Evolutionary conservation across 1,139 yeast species (phyloP).

Genomic region (Groenewaldozyma auringiensis): DNA sequence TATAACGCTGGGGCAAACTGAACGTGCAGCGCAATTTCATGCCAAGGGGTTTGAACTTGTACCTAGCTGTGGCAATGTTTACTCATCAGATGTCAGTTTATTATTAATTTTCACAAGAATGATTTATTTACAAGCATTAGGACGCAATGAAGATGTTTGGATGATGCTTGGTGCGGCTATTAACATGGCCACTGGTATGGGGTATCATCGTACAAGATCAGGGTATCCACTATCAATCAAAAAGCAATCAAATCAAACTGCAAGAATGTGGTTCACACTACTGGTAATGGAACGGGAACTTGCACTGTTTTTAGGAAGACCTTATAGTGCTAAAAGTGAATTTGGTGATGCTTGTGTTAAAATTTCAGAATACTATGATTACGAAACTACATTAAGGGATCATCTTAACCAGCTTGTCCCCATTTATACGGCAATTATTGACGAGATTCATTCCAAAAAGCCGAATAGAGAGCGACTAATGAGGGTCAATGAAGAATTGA

Average conservation of each 20-base stretch:
- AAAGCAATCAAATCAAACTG: slow-evolving; percentile 5
- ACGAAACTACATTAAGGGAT: slow-evolving; percentile 17
- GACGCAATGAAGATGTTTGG: slow-evolving; percentile 18
- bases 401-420: slow-evolving; percentile 16
- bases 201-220: slow-evolving; percentile 18
- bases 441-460: slow-evolving; percentile 11
- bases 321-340: slow-evolving; percentile 12
- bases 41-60: background rate
- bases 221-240: slow-evolving; percentile 1
- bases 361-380: slow-evolving; percentile 8
- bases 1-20: slow-evolving; percentile 9
- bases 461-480: slow-evolving; percentile 9
- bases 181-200: slow-evolving; percentile 17
- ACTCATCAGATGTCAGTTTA: slow-evolving; percentile 9
- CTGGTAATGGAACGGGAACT: slow-evolving; percentile 15
- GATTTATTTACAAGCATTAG: slow-evolving; percentile 13
- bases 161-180: slow-evolving; percentile 14
- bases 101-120: slow-evolving; percentile 12
- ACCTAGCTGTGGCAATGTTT: background rate
- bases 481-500: slow-evolving; percentile 13
- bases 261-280: slow-evolving; percentile 16
- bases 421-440: slow-evolving; percentile 14
- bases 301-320: slow-evolving; percentile 16
- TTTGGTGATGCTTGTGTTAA: slow-evolving; percentile 14
- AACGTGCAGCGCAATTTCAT: slow-evolving; percentile 11